phyloP scores from a whole-genome alignment of 306 rosid genomes.

The Hippophae tibetana region DNA sequence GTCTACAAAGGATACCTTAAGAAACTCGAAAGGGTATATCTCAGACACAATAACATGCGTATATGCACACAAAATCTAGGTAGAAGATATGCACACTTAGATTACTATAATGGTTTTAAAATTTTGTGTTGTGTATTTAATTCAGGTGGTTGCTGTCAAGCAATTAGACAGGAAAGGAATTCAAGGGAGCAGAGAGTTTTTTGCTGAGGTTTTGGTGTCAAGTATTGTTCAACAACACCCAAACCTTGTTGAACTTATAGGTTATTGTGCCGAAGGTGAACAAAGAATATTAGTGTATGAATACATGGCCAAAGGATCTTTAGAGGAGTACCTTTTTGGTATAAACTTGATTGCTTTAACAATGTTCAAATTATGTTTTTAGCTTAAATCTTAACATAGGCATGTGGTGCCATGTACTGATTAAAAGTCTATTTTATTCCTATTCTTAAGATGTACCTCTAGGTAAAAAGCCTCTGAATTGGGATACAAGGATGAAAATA shows the following conservation, averaged over 20 bases:
- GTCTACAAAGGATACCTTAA: slow-evolving; percentile 49
- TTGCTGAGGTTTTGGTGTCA: slow-evolving; percentile 57
- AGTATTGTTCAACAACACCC: slow-evolving; percentile 49
- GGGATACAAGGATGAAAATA: slow-evolving; percentile 59
- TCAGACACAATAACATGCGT: background rate
- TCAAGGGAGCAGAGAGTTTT: slow-evolving; percentile 67
- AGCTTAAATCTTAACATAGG: too few species aligned
- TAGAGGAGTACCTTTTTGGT: slow-evolving; percentile 69
- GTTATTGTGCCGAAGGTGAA: slow-evolving; percentile 50
- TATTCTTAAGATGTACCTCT: slow-evolving; percentile 23
- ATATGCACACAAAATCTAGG: too few species aligned
- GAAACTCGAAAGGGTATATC: slow-evolving; percentile 27
- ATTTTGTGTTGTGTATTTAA: slow-evolving; percentile 11
- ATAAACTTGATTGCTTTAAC: background rate
- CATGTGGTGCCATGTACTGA: too few species aligned
- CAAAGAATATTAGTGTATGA: slow-evolving; percentile 61
- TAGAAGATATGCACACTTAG: background rate
- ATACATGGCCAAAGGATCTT: slow-evolving; percentile 52
- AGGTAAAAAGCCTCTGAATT: slow-evolving; percentile 40
- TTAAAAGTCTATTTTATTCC: background rate
- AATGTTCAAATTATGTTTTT: too few species aligned
- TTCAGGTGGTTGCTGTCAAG: slow-evolving; percentile 62
- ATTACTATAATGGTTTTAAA: background rate
- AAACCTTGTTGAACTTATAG: slow-evolving; percentile 51
- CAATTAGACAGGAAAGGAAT: slow-evolving; percentile 42